Evolutionary conservation across 345 rosid genomes (phyloP).

Genomic region (Laguncularia racemosa): DNA sequence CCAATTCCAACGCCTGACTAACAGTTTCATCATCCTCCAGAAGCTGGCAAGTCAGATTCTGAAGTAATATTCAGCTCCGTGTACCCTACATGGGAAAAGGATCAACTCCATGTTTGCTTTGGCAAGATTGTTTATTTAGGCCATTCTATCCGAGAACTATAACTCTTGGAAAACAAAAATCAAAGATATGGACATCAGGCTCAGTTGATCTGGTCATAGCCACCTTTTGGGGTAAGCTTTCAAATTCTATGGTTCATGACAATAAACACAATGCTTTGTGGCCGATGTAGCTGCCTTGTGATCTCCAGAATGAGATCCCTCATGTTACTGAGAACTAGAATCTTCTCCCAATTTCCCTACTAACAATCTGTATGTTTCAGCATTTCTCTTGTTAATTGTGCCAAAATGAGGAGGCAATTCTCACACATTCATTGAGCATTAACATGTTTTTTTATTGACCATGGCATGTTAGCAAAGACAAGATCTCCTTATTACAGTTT

Average conservation of each 20-base stretch:
- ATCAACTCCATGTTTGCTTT: slow-evolving; percentile 24
- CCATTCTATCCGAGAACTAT: slow-evolving; percentile 11
- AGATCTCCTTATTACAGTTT: slow-evolving; percentile 71
- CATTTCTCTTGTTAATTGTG: not conserved
- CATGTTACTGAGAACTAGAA: slow-evolving; percentile 25
- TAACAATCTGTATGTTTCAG: slow-evolving; percentile 3
- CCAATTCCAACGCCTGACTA: no score
- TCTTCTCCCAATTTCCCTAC: slow-evolving; percentile 12
- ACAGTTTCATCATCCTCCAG: no score
- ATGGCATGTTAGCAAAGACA: slow-evolving; percentile 70
- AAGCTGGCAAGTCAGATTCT: no score
- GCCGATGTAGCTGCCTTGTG: slow-evolving; percentile 10
- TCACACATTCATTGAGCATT: slow-evolving; percentile 42
- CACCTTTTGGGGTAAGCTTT: slow-evolving; percentile 23
- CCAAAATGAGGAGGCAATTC: slow-evolving; percentile 1
- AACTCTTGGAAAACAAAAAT: slow-evolving; percentile 15
- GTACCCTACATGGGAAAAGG: slow-evolving; percentile 55
- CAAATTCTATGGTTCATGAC: slow-evolving; percentile 45
- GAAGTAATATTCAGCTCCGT: no score
- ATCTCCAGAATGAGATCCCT: slow-evolving; percentile 19
- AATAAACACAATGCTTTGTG: slow-evolving; percentile 50
- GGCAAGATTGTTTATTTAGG: slow-evolving; percentile 12
- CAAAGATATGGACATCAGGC: slow-evolving; percentile 8
- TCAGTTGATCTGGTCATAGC: slow-evolving; percentile 18
- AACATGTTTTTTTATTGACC: slow-evolving; percentile 68